Conservation (phyloP, 2,329 filamentous ascomycete genomes). For the Chaetomium sp. region DNA sequence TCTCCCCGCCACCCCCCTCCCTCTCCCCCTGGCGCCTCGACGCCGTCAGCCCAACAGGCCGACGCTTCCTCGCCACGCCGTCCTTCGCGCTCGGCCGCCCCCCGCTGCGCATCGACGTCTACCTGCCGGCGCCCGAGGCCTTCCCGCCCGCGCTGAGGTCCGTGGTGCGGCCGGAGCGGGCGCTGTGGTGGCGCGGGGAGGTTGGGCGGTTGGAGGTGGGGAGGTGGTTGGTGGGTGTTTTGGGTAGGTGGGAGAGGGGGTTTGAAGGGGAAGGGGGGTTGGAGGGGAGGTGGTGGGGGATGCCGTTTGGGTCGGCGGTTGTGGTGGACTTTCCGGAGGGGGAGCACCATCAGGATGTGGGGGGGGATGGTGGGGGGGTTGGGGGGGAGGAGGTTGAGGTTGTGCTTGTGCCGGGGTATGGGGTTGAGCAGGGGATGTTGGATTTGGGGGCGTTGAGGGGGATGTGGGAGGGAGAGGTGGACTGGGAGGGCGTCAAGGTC, state of each 20-base stretch:
- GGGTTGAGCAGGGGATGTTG: constrained; percentile 34
- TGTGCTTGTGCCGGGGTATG: constrained; percentile 28
- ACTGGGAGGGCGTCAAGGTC: constrained; percentile 25
- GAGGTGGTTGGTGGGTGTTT: constrained; percentile 23
- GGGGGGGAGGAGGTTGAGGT: constrained; percentile 23
- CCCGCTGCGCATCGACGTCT: constrained; percentile 32
- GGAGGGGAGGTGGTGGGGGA: constrained; percentile 22
- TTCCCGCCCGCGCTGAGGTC: constrained; percentile 19
- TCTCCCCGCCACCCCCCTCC: background rate
- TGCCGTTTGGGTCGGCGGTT: constrained; percentile 33
- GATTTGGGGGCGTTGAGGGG: constrained; percentile 24
- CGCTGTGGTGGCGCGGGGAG: background rate
- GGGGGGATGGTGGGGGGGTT: background rate
- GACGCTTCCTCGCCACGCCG: constrained; percentile 28
- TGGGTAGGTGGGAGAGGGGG: constrained; percentile 23
- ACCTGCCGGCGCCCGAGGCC: constrained; percentile 28
- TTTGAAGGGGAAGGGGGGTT: constrained; percentile 12
- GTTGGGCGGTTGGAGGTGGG: constrained; percentile 13
- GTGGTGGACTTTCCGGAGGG: constrained; percentile 18
- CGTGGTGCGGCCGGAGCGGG: constrained; percentile 22
- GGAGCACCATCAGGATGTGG: background rate
- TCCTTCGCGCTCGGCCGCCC: constrained; percentile 27
- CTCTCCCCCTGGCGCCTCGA: constrained; percentile 28
- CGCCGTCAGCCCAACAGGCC: constrained; percentile 27
- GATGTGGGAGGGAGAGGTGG: constrained; percentile 26